phyloP scores from a whole-genome alignment of 2,329 filamentous ascomycete species.

The Penicillium rolfsii region DNA sequence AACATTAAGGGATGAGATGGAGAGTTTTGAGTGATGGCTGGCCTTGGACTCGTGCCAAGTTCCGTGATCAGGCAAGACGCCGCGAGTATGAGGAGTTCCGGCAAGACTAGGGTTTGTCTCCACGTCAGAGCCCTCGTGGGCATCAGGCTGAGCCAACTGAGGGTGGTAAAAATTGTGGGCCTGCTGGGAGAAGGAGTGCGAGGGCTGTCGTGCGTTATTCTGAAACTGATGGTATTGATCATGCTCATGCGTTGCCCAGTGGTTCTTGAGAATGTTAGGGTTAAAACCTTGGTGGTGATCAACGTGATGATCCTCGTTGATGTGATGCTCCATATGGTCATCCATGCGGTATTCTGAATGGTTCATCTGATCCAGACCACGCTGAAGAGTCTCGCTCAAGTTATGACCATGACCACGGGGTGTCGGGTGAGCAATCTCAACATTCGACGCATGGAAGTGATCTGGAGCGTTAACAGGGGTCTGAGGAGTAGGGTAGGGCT shows the following conservation, averaged over 20 bases:
- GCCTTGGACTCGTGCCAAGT: constrained; percentile 41
- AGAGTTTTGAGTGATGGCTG: constrained; percentile 69
- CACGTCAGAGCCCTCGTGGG: constrained; percentile 64
- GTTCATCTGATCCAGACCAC: constrained; percentile 67
- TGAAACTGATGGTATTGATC: constrained; percentile 29
- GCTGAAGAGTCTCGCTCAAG: constrained; percentile 75
- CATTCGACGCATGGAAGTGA: constrained; percentile 47
- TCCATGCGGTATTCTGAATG: constrained; percentile 85
- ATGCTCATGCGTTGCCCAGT: constrained; percentile 44
- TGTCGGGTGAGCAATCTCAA: constrained; percentile 63
- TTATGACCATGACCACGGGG: constrained; percentile 70
- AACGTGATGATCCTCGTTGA: constrained; percentile 72
- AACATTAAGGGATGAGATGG: constrained; percentile 80
- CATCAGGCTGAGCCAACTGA: constrained; percentile 35
- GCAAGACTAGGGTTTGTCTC: constrained; percentile 75
- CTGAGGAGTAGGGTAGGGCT: constrained; percentile 34
- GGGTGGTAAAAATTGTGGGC: constrained; percentile 42
- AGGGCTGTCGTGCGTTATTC: constrained; percentile 25
- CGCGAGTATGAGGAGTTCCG: constrained; percentile 59
- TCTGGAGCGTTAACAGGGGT: constrained; percentile 41
- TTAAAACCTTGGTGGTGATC: constrained; percentile 30
- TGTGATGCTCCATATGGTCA: constrained; percentile 74
- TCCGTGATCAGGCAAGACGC: constrained; percentile 33
- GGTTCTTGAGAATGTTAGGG: constrained; percentile 39
- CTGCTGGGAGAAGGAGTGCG: constrained; percentile 32